A percentile compares a stretch with the other conserved stretches of the same genome.
Conservation (phyloP, 2,329 filamentous ascomycete species). For the Lachnellula hyalina region DNA sequence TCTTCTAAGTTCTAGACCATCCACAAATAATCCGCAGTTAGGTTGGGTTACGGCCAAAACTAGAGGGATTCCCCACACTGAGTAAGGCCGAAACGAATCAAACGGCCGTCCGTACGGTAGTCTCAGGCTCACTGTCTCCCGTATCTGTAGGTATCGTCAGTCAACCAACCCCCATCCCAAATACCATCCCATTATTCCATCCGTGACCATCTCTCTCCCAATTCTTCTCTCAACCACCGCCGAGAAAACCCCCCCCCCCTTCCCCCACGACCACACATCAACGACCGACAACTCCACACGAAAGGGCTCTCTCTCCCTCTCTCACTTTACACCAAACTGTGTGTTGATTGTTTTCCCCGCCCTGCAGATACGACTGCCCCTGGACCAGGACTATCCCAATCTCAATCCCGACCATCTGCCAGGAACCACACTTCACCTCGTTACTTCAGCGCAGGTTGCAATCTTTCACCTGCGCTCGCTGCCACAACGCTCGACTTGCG, state of each 20-base stretch:
- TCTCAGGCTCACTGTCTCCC: not conserved
- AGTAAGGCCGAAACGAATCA: constrained; percentile 12
- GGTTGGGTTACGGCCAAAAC: constrained; percentile 3
- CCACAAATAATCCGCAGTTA: not conserved
- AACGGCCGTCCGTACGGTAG: not conserved
- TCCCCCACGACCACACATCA: not conserved
- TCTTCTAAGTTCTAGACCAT: not conserved
- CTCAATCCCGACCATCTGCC: not conserved
- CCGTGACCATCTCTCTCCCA: not conserved
- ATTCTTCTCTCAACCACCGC: not conserved
- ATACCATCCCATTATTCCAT: constrained; percentile 1
- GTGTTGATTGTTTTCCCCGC: not conserved
- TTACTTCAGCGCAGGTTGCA: not conserved
- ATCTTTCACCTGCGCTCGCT: constrained; percentile 7
- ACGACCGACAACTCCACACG: not conserved
- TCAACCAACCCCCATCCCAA: not conserved
- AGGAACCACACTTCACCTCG: not conserved
- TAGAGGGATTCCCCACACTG: constrained; percentile 8
- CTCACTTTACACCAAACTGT: not conserved
- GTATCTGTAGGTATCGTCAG: not conserved
- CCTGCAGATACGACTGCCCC: not conserved
- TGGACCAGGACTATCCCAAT: constrained; percentile 1
- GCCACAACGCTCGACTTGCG: constrained; percentile 2
- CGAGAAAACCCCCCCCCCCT: not conserved
- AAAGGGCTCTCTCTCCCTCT: not conserved